Conservation (phyloP, 305 asterid genomes). For the Fraxinus sp. region DNA sequence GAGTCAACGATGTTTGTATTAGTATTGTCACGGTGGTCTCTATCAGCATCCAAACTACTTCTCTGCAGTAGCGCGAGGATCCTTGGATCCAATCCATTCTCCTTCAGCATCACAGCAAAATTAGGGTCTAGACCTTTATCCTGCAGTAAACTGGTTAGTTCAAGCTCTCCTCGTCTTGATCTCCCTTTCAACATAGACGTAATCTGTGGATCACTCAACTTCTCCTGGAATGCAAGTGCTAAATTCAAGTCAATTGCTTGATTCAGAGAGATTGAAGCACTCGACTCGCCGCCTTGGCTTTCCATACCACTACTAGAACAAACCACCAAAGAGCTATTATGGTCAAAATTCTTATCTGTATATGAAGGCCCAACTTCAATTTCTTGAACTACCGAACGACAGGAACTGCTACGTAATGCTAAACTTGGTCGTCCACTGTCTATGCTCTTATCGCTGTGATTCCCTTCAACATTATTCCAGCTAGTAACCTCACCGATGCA, state of each 20-base stretch:
- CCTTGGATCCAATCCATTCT: conserved; percentile 95
- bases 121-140: conserved; percentile 99
- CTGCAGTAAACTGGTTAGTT: conserved; percentile 78
- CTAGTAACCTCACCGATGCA: conserved; percentile 65
- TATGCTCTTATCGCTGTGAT: conserved; percentile 79
- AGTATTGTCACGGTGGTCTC: conserved; percentile 88
- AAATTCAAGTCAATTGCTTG: conserved; percentile 84
- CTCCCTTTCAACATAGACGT: conserved; percentile 79
- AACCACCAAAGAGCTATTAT: conserved; percentile 62
- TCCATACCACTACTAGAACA: conserved; percentile 96
- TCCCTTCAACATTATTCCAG: conserved; percentile 88
- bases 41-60: conserved; percentile 99
- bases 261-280: conserved; percentile 77
- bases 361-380: conserved; percentile 84
- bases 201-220: conserved; percentile 90
- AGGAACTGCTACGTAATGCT: conserved; percentile 79
- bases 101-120: conserved; percentile 99
- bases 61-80: conserved; percentile 97
- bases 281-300: conserved; percentile 90
- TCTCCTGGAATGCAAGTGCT: conserved; percentile 88
- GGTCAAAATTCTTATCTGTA: conserved; percentile 68
- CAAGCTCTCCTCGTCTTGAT: conserved; percentile 80
- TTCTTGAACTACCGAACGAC: conserved; percentile 87
- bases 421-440: conserved; percentile 97
- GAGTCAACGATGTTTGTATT: conserved; percentile 57